Evolutionary conservation across 495 filamentous ascomycete species (phyloP).

Genomic region (Annulohypoxylon stygium): DNA sequence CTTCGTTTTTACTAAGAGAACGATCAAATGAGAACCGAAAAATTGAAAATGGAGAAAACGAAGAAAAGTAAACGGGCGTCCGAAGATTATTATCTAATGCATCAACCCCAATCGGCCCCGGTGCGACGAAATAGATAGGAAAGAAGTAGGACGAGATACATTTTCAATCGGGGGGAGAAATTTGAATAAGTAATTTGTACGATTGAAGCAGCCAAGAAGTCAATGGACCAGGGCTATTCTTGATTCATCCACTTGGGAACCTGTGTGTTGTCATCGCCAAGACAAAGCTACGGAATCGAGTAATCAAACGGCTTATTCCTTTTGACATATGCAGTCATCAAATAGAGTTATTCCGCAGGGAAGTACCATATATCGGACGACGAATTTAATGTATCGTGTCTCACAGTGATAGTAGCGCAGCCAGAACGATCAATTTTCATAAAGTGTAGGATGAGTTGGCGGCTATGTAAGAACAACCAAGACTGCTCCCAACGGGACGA

Average conservation of each 20-base stretch:
- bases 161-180: slow-evolving; percentile 13
- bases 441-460: background rate
- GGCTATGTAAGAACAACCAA: background rate
- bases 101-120: slow-evolving; percentile 16
- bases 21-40: background rate
- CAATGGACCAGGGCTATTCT: slow-evolving; percentile 14
- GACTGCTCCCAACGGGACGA: background rate
- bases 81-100: slow-evolving; percentile 12
- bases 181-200: slow-evolving; percentile 15
- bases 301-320: slow-evolving; percentile 21
- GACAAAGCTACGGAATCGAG: slow-evolving; percentile 22
- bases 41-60: slow-evolving; percentile 2
- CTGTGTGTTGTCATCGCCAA: slow-evolving; percentile 41
- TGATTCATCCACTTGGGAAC: slow-evolving; percentile 15
- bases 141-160: background rate
- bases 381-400: slow-evolving; percentile 19
- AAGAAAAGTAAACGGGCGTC: slow-evolving; percentile 14
- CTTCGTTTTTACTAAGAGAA: background rate
- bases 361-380: slow-evolving; percentile 7
- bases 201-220: slow-evolving; percentile 4
- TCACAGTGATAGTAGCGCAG: slow-evolving; percentile 10
- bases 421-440: background rate
- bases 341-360: slow-evolving; percentile 6
- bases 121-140: slow-evolving; percentile 21
- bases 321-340: slow-evolving; percentile 5